A percentile compares a stretch with the other conserved stretches of the same genome.
phyloP scores from a whole-genome alignment of 1,284 basidiomycete species.

The Heterobasidion parviporum region DNA sequence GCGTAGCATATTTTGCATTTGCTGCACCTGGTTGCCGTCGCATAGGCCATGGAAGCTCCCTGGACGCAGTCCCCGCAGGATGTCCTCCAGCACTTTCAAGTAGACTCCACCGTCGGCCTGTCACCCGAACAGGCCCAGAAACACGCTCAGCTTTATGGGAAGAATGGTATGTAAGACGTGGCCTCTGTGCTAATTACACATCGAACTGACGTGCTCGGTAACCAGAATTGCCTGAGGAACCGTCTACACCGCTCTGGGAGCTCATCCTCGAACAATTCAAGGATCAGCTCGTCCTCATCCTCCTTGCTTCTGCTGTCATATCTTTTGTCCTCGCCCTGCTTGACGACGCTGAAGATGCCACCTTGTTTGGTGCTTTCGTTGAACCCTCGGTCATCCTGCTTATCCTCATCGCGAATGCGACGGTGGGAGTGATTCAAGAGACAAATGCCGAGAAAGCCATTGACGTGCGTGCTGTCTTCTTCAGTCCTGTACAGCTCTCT shows the following conservation, averaged over 20 bases:
- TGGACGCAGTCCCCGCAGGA: slow-evolving; percentile 63
- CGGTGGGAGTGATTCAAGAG: slow-evolving; percentile 93
- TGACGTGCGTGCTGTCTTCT: slow-evolving; percentile 54
- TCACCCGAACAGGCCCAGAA: slow-evolving; percentile 53
- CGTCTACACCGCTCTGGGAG: slow-evolving; percentile 85
- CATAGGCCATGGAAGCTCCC: slow-evolving; percentile 48
- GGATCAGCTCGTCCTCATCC: slow-evolving; percentile 92
- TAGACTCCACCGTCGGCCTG: slow-evolving; percentile 50
- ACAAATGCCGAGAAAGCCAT: slow-evolving; percentile 92
- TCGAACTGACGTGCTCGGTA: background rate
- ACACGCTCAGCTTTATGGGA: slow-evolving; percentile 76
- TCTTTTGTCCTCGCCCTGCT: slow-evolving; percentile 86
- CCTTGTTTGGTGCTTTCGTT: slow-evolving; percentile 78
- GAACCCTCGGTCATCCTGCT: slow-evolving; percentile 90
- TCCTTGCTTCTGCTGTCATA: slow-evolving; percentile 84
- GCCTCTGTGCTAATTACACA: background rate
- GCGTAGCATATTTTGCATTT: background rate
- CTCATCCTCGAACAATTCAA: slow-evolving; percentile 97
- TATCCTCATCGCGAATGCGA: slow-evolving; percentile 89
- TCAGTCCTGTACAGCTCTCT: slow-evolving; percentile 7
- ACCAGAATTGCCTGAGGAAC: slow-evolving; percentile 83
- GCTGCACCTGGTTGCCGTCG: background rate
- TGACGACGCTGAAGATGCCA: slow-evolving; percentile 63
- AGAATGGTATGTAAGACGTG: slow-evolving; percentile 51
- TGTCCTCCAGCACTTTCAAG: slow-evolving; percentile 57